Percentiles rank a stretch among this genome's conserved stretches.
Conservation (phyloP, 257 asterid species). For the Paulownia fortunei region DNA sequence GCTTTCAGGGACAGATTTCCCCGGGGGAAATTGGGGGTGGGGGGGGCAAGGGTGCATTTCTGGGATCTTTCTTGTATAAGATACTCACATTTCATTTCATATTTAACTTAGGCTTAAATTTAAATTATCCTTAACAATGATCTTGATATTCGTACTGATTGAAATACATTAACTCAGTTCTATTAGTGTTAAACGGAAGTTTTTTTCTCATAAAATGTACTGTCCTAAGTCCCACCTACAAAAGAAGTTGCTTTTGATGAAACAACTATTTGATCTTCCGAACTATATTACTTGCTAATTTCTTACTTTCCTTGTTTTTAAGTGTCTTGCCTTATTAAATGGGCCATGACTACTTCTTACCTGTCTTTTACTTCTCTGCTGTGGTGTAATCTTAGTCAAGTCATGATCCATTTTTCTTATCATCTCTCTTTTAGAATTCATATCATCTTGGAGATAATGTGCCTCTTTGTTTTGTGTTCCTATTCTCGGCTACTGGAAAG, state of each 20-base stretch:
- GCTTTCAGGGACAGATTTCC: neutral
- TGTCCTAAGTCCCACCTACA: neutral
- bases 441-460: neutral
- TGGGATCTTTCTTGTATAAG: neutral
- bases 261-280: neutral
- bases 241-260: neutral
- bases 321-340: neutral
- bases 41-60: conserved; percentile 9
- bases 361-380: neutral
- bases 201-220: neutral
- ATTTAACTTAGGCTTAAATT: neutral
- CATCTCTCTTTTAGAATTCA: neutral
- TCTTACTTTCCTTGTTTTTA: neutral
- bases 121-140: neutral
- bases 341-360: neutral
- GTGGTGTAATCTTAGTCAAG: neutral
- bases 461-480: neutral
- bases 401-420: neutral
- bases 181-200: neutral
- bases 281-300: neutral
- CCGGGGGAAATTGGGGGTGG: neutral
- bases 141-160: neutral
- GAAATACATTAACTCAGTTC: neutral
- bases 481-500: no score
- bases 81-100: neutral